Evolutionary conservation across 805 yeast species (phyloP), one percentile per base, ranked within the genome.

Genomic region (Lipomyces yamadae): DNA sequence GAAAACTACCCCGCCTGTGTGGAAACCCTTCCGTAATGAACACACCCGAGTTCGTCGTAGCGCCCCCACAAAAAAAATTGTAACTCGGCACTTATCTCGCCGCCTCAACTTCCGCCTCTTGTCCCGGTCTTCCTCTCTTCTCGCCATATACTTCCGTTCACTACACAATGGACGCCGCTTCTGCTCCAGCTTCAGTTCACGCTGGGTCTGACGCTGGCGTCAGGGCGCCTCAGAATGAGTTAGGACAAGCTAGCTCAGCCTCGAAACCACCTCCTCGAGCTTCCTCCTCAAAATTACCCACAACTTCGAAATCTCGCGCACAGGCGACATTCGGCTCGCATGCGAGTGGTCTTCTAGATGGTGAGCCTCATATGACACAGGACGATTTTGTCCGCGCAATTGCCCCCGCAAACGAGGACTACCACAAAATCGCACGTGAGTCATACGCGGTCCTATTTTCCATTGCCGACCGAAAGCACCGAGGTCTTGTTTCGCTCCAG

Each of bases 401-500:
- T 54, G 82, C 82, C 2, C 83, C 83, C 42, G 76, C 78, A 11
- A 69, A 77, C 60, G 81, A 81, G 72, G 83, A 84, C 74, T 82
- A 84, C 72, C 82, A 83, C 70, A 82, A 82, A 71, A 82, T 87
- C 61, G 83, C 87, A 15, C 79, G 85, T 11, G 82, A 86, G 70
- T 83, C 89, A 3, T 86, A 86, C 76, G 90, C 89, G 4, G 82
- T 93, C 67, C 86, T 94, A 59, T 94, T 90, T 75, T 81, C 89
- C 64, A 86, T 92, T 34, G 91, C 97, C 15, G 98, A 94, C 78
- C 85, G 85, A 66, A 81, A 83, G 52, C 81, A 83, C 64, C 85
- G 86, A 71, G 98, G 97, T 6, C 87, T 82, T 66, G 81, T 91
- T 60, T 82, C 85, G 34, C 80, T 87, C 60, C 76, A 81, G 33